phyloP scores from a whole-genome alignment of 1,139 yeast genomes.

The Groenewaldozyma auringiensis region DNA sequence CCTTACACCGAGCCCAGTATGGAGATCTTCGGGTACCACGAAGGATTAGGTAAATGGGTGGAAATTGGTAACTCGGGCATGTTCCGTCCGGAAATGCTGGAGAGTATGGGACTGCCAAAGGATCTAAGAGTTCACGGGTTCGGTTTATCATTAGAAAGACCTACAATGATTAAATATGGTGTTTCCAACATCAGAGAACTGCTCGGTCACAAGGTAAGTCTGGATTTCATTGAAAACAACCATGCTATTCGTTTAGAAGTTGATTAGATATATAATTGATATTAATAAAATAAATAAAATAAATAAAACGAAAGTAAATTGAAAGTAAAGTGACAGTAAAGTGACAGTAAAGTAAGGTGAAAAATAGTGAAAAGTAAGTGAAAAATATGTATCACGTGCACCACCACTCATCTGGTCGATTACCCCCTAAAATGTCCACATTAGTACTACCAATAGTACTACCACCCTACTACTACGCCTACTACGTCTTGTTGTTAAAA shows the following conservation, averaged over 20 bases:
- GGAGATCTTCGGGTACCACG: conserved; percentile 97
- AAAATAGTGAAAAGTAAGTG: too few species aligned
- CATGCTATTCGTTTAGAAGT: conserved; percentile 97
- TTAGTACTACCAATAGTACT: too few species aligned
- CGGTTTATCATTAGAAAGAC: conserved; percentile 96
- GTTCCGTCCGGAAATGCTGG: conserved; percentile 99
- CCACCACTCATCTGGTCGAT: too few species aligned
- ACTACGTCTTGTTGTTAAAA: too few species aligned
- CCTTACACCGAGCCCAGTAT: conserved; percentile 98
- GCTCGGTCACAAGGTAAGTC: conserved; percentile 87
- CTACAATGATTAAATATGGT: conserved; percentile 97
- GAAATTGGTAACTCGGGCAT: conserved; percentile 99
- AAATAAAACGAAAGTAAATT: too few species aligned
- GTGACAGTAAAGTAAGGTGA: too few species aligned
- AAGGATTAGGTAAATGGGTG: conserved; percentile 93
- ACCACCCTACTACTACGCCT: too few species aligned
- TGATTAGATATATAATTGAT: conserved; percentile 4
- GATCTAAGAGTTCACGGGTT: conserved; percentile 93
- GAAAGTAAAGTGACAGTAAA: too few species aligned
- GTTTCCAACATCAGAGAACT: conserved; percentile 92
- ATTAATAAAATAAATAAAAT: too few species aligned
- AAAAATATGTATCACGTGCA: too few species aligned
- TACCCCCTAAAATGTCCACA: too few species aligned
- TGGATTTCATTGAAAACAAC: conserved; percentile 89
- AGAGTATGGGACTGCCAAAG: conserved; percentile 94